These are phyloP conservation scores for Malbranchea zuffiana DNA, from an alignment of 2,329 filamentous ascomycete genomes.

Conservation along the genomic window DNA sequence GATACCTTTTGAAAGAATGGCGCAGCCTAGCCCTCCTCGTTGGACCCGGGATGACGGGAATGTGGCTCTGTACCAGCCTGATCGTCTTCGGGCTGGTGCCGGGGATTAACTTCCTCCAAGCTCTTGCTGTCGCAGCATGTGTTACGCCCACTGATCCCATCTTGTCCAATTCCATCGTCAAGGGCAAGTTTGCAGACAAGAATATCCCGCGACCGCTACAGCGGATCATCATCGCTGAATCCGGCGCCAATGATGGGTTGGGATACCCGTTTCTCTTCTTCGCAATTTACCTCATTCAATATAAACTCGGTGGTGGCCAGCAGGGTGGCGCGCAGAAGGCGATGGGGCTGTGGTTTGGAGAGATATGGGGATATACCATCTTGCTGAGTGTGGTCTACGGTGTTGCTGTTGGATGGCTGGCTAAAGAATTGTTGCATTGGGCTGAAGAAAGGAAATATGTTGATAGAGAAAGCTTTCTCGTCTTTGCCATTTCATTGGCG, in stretches of 20 bases:
- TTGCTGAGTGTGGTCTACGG: slow-evolving; percentile 69
- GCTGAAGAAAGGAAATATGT: slow-evolving; percentile 72
- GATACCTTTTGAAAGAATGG: slow-evolving; percentile 71
- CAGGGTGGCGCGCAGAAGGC: slow-evolving; percentile 53
- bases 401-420: slow-evolving; percentile 64
- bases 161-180: slow-evolving; percentile 79
- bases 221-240: slow-evolving; percentile 70
- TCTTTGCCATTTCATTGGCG: slow-evolving; percentile 74
- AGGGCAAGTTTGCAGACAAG: slow-evolving; percentile 84
- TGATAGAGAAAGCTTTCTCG: slow-evolving; percentile 75
- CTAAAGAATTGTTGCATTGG: slow-evolving; percentile 72
- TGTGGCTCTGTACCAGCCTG: slow-evolving; percentile 77
- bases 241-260: slow-evolving; percentile 77
- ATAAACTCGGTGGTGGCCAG: slow-evolving; percentile 48
- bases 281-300: slow-evolving; percentile 73
- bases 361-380: slow-evolving; percentile 77
- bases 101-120: slow-evolving; percentile 60
- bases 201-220: slow-evolving; percentile 76
- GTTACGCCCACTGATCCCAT: slow-evolving; percentile 90
- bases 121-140: slow-evolving; percentile 69
- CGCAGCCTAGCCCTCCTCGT: slow-evolving; percentile 62
- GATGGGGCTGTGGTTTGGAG: slow-evolving; percentile 70
- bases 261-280: slow-evolving; percentile 85
- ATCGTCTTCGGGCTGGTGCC: slow-evolving; percentile 69
- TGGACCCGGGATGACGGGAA: slow-evolving; percentile 70